phyloP scores from a whole-genome alignment of 1,139 yeast species.

The Suhomyces guaymorum region DNA sequence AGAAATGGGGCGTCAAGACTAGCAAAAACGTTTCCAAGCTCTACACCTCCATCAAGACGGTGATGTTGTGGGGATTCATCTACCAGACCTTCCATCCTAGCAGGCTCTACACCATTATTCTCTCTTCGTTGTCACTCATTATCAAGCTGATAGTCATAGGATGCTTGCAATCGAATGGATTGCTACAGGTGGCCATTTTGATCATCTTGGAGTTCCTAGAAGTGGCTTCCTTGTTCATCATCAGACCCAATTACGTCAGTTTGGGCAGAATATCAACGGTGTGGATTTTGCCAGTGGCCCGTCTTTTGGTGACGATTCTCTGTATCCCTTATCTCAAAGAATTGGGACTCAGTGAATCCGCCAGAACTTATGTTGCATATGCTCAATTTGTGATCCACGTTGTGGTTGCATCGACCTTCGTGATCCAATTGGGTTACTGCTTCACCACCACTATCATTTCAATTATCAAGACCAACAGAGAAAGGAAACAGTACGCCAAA shows the following conservation, averaged over 20 bases:
- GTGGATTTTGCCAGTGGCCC: conserved; percentile 39
- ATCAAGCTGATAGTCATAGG: conserved; percentile 45
- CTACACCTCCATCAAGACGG: conserved; percentile 49
- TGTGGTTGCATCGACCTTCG: conserved; percentile 37
- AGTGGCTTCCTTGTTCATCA: conserved; percentile 29
- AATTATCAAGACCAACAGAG: conserved; percentile 18
- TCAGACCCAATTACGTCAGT: conserved; percentile 44
- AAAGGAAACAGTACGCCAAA: conserved; percentile 11
- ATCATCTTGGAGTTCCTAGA: conserved; percentile 37
- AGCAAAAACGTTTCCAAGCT: conserved; percentile 34
- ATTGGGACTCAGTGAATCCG: conserved; percentile 33
- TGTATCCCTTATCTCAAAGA: conserved; percentile 43
- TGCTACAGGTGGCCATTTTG: conserved; percentile 45
- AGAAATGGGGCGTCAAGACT: conserved; percentile 17
- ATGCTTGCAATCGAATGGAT: conserved; percentile 42
- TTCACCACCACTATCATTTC: conserved; percentile 30
- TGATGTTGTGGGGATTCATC: conserved; percentile 48
- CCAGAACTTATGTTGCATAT: conserved; percentile 43
- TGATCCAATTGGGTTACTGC: conserved; percentile 35
- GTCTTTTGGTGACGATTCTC: conserved; percentile 38
- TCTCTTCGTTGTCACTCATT: conserved; percentile 35
- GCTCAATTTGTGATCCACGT: conserved; percentile 43
- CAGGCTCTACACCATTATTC: conserved; percentile 37
- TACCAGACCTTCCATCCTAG: conserved; percentile 49
- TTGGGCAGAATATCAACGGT: conserved; percentile 42